A percentile compares a stretch with the other conserved stretches of the same genome.
These are phyloP conservation scores for Paramecium sexaurelia DNA, from an alignment of 73 alveolate species.

Conservation along the genomic window DNA sequence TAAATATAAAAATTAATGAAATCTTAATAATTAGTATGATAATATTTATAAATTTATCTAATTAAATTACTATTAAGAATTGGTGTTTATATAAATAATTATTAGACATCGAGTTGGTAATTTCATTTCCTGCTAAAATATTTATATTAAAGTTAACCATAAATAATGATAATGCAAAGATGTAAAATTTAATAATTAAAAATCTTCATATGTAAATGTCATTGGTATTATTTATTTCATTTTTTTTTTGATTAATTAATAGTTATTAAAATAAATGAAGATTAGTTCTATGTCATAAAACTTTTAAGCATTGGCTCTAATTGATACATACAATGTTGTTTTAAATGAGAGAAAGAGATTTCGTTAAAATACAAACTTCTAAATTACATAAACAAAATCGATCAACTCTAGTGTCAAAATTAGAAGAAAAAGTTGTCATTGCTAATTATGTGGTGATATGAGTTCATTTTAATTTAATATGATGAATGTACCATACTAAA, in stretches of 20 bases:
- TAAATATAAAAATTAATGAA: no score
- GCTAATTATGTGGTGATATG: not conserved
- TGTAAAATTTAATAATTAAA: not conserved
- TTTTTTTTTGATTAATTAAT: not conserved
- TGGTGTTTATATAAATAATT: no score
- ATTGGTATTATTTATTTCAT: not conserved
- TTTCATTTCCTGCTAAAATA: no score
- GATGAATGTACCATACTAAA: not conserved
- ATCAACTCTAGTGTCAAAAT: not conserved
- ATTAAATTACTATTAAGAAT: no score
- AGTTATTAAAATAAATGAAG: not conserved
- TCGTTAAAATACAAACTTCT: not conserved
- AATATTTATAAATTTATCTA: no score
- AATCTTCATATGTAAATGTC: not conserved
- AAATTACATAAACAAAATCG: not conserved
- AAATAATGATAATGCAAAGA: not conserved
- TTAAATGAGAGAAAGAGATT: not conserved
- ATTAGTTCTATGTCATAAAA: not conserved
- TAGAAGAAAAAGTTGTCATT: not conserved
- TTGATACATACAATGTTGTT: not conserved
- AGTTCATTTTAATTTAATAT: not conserved
- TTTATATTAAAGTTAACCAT: no score
- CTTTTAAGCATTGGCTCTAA: not conserved
- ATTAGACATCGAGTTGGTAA: no score
- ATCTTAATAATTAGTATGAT: no score